Evolutionary conservation across 208 protist genomes (phyloP).

Genomic region (Crithidia thermophila): DNA sequence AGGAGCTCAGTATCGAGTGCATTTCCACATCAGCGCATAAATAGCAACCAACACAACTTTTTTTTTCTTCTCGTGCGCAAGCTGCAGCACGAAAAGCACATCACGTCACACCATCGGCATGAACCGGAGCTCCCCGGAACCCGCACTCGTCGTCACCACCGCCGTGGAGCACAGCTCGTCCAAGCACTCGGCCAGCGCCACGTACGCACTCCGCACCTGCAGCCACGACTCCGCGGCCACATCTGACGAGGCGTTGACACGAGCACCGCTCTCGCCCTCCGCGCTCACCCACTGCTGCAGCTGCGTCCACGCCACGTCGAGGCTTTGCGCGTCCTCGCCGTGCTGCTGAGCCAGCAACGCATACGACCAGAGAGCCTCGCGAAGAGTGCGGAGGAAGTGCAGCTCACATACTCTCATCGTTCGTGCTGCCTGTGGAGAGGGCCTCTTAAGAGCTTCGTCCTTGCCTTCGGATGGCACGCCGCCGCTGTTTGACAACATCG

Average conservation of each 20-base stretch:
- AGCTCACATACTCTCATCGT: no score
- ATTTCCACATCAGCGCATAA: no score
- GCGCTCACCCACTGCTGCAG: slow-evolving; percentile 13
- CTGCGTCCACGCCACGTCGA: slow-evolving; percentile 19
- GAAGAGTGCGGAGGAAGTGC: slow-evolving; percentile 6
- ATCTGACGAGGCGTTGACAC: neutral
- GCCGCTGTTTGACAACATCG: neutral
- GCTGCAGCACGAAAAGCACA: no score
- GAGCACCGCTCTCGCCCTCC: neutral
- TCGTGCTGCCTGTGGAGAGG: neutral
- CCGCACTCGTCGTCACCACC: neutral
- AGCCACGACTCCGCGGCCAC: slow-evolving; percentile 31
- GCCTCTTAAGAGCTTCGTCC: neutral
- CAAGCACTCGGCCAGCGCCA: slow-evolving; percentile 31
- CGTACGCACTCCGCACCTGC: slow-evolving; percentile 34
- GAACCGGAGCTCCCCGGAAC: slow-evolving; percentile 2
- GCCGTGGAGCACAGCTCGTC: slow-evolving; percentile 44
- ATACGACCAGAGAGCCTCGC: slow-evolving; percentile 31
- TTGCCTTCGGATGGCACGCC: neutral
- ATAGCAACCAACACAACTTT: no score
- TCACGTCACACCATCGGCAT: slow-evolving; percentile 18
- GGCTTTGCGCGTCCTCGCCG: slow-evolving; percentile 1
- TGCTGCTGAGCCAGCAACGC: slow-evolving; percentile 29
- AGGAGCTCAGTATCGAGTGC: no score
- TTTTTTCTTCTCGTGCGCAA: no score